Conservation (phyloP, 495 filamentous ascomycete genomes). For the Astrocystis sublimbata region DNA sequence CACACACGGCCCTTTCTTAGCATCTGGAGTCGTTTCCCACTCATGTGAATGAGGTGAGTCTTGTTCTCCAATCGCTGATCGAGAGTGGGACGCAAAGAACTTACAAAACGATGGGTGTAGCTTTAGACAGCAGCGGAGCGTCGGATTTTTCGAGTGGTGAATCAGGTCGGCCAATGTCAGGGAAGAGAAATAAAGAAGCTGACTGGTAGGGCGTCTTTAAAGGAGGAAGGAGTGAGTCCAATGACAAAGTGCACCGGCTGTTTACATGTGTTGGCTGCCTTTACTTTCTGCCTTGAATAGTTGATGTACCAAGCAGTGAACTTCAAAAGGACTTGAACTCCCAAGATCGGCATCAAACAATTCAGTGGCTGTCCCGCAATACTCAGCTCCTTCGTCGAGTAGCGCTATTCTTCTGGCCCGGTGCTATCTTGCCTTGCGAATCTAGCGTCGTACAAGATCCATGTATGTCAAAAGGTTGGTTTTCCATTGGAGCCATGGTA, state of each 20-base stretch:
- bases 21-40: not conserved
- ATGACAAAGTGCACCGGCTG: slow-evolving; percentile 8
- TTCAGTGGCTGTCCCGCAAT: not conserved
- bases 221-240: slow-evolving; percentile 16
- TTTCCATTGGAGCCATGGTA: slow-evolving; percentile 8
- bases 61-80: not conserved
- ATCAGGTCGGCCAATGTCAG: not conserved
- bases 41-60: not conserved
- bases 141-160: slow-evolving; percentile 4
- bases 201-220: slow-evolving; percentile 6
- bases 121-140: slow-evolving; percentile 22
- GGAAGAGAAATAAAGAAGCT: not conserved
- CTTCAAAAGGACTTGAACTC: not conserved
- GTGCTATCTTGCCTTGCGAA: slow-evolving; percentile 7
- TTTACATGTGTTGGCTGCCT: not conserved
- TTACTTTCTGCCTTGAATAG: not conserved
- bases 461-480: slow-evolving; percentile 12
- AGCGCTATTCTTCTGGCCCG: slow-evolving; percentile 1
- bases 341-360: slow-evolving; percentile 11
- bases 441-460: slow-evolving; percentile 18
- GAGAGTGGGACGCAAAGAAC: slow-evolving; percentile 23
- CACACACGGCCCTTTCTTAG: slow-evolving; percentile 29
- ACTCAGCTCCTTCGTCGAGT: not conserved
- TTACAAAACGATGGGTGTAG: slow-evolving; percentile 34
- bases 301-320: not conserved